These are phyloP conservation scores for Suillus plorans DNA, from an alignment of 768 basidiomycete species.

Conservation along the genomic window DNA sequence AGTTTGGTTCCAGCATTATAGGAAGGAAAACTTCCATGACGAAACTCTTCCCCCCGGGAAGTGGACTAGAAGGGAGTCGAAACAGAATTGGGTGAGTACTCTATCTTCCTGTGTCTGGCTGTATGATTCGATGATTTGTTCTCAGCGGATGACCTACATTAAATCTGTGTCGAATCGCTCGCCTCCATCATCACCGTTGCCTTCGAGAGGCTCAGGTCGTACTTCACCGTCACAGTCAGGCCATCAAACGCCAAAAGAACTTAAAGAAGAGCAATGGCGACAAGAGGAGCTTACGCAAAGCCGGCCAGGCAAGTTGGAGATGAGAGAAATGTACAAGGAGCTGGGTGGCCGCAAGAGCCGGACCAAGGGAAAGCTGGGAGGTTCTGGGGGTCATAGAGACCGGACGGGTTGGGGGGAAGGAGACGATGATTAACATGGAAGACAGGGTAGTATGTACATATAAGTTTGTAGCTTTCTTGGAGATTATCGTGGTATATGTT, in stretches of 20 bases:
- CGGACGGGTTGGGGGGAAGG: conserved; percentile 72
- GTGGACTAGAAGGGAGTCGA: conserved; percentile 94
- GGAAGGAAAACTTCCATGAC: conserved; percentile 85
- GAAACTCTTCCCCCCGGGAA: conserved; percentile 76
- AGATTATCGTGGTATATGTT: neutral
- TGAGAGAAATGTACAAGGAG: conserved; percentile 91
- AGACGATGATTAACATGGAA: conserved; percentile 16
- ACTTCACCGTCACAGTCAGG: conserved; percentile 55
- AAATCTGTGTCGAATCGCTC: conserved; percentile 41
- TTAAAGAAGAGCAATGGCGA: conserved; percentile 73
- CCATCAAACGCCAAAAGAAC: conserved; percentile 75
- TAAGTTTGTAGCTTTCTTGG: neutral
- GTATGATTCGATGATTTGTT: conserved; percentile 5
- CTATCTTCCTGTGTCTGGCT: conserved; percentile 5
- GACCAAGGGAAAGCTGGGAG: conserved; percentile 73
- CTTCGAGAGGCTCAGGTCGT: conserved; percentile 46
- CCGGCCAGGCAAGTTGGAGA: conserved; percentile 73
- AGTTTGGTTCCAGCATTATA: conserved; percentile 96
- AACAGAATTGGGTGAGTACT: conserved; percentile 78
- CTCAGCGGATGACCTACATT: conserved; percentile 51
- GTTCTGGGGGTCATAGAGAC: conserved; percentile 61
- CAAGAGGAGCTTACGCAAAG: conserved; percentile 50
- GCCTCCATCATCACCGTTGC: conserved; percentile 36
- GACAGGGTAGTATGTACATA: neutral
- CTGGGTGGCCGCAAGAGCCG: conserved; percentile 81